Base-by-base conservation (phyloP, 768 basidiomycete genomes). In the Antrodiella citrinella region DNA sequence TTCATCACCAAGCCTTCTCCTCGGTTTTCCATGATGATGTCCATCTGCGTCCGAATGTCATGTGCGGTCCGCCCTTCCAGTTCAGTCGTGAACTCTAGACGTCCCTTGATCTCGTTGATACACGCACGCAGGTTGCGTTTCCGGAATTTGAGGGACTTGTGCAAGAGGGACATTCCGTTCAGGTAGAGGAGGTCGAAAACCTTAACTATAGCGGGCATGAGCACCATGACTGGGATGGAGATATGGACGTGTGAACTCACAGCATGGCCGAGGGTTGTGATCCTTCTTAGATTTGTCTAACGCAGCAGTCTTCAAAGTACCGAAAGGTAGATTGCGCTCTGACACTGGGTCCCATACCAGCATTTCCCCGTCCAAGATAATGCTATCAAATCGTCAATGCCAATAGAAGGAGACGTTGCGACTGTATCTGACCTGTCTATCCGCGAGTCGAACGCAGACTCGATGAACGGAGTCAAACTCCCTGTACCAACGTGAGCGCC, bases 361-460 rank as follows among this genome's bases (percentile, higher is more conserved):
- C 95, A 99, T 98, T 65, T 99, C 96, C 0, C 96, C 96, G 57
- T 99, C 96, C 12, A 99, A 66, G 44, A 98, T 90, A 57, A 95
- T 85, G 45, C 95, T 97, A 51, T 2, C 20, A 18, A 25, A 24
- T 4, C 51, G 41, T 20, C 11, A 35, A 24, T 41, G 25, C 35
- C 13, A n/a, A n/a, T n/a, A n/a, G n/a, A n/a, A n/a, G n/a, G n/a
- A n/a, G n/a, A n/a, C n/a, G n/a, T n/a, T n/a, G n/a, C n/a, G n/a
- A n/a, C n/a, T n/a, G n/a, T n/a, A n/a, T 60, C 91, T 57, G 54
- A 96, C 95, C 93, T 86, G 3, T 86, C 80, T 3, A 97, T 76
- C 3, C 84, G 76, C 1, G 74, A 60, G 57, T 88, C 79, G 55
- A 99, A 90, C 0, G 84, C 86, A 1, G 72, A 64, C 47, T 84